Evolutionary conservation across 2,329 filamentous ascomycete genomes (phyloP).

Genomic region (Cyphellophora europaea): DNA sequence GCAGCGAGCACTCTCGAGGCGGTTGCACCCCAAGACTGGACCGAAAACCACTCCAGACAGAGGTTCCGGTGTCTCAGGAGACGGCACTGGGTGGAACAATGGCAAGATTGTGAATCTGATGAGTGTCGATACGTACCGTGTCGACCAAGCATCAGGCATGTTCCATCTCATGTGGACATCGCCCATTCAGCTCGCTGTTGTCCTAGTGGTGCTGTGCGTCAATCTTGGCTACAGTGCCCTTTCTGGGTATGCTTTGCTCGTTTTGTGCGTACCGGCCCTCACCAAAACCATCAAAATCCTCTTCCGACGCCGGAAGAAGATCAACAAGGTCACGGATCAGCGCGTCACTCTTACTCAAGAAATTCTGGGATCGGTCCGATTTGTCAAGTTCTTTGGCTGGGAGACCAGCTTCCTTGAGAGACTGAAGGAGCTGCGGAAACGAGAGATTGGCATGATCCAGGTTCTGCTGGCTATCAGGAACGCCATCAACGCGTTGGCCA

Average conservation of each 20-base stretch:
- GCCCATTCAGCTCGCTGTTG: conserved; percentile 68
- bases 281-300: conserved; percentile 68
- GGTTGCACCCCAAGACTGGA: conserved; percentile 26
- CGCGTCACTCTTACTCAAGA: conserved; percentile 86
- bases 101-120: conserved; percentile 87
- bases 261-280: conserved; percentile 68
- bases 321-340: conserved; percentile 92
- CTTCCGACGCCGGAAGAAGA: conserved; percentile 63
- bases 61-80: conserved; percentile 47
- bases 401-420: conserved; percentile 76
- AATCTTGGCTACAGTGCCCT: conserved; percentile 87
- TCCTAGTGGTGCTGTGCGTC: conserved; percentile 68
- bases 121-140: conserved; percentile 88
- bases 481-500: conserved; percentile 71
- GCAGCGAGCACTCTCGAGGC: conserved; percentile 25
- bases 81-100: conserved; percentile 82
- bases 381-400: conserved; percentile 97
- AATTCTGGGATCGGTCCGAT: conserved; percentile 80
- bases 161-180: conserved; percentile 90
- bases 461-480: conserved; percentile 74
- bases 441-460: conserved; percentile 78
- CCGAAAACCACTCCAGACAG: conserved; percentile 30
- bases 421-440: conserved; percentile 61
- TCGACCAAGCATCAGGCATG: conserved; percentile 79
- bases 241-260: conserved; percentile 73